Percentiles rank a stretch among this genome's conserved stretches.
Conservation (phyloP, 768 basidiomycete genomes). For the Amanita pallidorosea region DNA sequence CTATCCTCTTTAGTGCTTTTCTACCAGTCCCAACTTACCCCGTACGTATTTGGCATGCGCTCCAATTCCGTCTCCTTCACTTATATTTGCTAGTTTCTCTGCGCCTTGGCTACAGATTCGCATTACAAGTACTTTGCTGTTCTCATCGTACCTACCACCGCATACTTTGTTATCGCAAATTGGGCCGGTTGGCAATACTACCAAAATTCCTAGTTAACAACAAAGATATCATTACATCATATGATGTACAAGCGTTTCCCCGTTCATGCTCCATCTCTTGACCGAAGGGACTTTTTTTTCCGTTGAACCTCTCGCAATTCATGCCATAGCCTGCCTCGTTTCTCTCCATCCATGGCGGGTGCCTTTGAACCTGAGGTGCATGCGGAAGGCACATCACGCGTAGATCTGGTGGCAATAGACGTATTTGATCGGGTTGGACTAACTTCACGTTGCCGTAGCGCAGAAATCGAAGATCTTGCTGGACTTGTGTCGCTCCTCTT, state of each 20-base stretch:
- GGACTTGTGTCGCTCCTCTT: conserved; percentile 10
- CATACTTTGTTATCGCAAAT: conserved; percentile 93
- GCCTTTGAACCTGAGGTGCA: conserved; percentile 9
- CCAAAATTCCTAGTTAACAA: conserved; percentile 58
- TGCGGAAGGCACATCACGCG: conserved; percentile 7
- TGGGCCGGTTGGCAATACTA: conserved; percentile 99
- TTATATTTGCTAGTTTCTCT: conserved; percentile 38
- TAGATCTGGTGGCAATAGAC: background rate
- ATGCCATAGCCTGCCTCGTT: conserved; percentile 39
- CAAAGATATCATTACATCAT: conserved; percentile 4
- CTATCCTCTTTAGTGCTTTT: conserved; percentile 56
- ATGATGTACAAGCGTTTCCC: conserved; percentile 3
- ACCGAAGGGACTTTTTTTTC: conserved; percentile 35
- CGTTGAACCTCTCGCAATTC: conserved; percentile 42
- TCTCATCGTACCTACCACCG: conserved; percentile 67
- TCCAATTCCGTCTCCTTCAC: background rate
- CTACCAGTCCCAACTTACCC: conserved; percentile 37
- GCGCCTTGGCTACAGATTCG: conserved; percentile 54
- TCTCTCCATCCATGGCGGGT: conserved; percentile 18
- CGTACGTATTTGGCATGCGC: conserved; percentile 26
- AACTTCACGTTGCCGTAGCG: background rate
- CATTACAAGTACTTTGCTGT: conserved; percentile 88
- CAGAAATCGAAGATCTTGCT: conserved; percentile 5
- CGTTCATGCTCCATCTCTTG: conserved; percentile 15
- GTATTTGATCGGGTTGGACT: conserved; percentile 4